Base-by-base conservation (phyloP, 352 stramenopile genomes). In the Globisporangium spiculum region DNA sequence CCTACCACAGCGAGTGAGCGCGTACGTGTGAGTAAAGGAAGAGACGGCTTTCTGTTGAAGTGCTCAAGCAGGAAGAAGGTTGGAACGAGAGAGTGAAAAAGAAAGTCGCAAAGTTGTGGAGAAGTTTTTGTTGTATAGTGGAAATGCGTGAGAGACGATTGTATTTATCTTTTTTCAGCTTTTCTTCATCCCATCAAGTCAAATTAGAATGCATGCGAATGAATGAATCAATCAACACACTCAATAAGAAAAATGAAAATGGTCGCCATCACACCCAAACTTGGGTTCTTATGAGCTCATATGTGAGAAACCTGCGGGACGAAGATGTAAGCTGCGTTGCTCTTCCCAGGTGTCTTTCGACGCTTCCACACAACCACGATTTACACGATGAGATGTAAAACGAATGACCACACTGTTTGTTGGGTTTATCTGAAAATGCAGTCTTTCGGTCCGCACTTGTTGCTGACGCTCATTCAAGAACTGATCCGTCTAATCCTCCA, bases 1-100 rank as follows among this genome's bases (percentile, higher is more conserved):
- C 65, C 65, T 83, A 20, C 90, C 76, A 50, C 75, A 94, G 60
- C 84, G 88, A 52, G 85, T 96, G 62, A 94, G 88, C 67, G 88
- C 86, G 58, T 72, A 76, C 70, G 75, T 89, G 72, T 93, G 74
- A 71, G 57, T 36, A 38, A 55, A 27, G 24, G 50, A 55, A 27
- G 24, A 38, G 4, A 4, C 30, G 27, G 32, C 26, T 54, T 52
- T 65, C 46, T 63, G 34, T 71, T 73, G 78, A 81, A 86, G 77
- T 81, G 74, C 44, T 64, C 64, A 52, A 70, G 59, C 65, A 65
- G 44, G 41, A 61, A 61, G 60, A 58, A 65, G 56, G 54, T 30
- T 61, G 9, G 36, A 41, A 41, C 8, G 36, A 61, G 38, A 61
- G 32, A 61, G 16, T 32, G 30, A 61, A 32, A 61, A 32, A 61